Percentiles rank a stretch among this genome's conserved stretches.
Evolutionary conservation across 2,329 filamentous ascomycete genomes (phyloP).

Genomic region (Neopestalotiopsis sp.): DNA sequence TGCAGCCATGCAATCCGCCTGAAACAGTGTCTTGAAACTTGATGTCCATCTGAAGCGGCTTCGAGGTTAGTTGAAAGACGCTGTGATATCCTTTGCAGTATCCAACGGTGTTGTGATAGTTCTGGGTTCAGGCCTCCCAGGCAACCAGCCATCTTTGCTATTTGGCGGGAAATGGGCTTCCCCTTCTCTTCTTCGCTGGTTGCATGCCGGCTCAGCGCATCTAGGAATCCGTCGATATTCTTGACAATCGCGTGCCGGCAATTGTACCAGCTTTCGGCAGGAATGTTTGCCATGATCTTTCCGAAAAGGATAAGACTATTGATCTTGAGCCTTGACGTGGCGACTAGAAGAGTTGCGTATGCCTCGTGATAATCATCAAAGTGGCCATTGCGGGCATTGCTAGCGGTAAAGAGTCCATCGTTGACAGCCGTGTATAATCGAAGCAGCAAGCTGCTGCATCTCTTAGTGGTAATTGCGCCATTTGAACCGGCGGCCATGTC

Average conservation of each 20-base stretch:
- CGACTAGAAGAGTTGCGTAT: constrained; percentile 30
- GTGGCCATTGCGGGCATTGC: neutral
- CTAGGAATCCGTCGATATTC: constrained; percentile 26
- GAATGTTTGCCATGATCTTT: constrained; percentile 29
- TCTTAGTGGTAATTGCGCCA: neutral
- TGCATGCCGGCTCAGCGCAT: constrained; percentile 20
- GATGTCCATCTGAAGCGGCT: neutral
- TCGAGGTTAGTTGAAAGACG: constrained; percentile 19
- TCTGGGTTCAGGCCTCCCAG: constrained; percentile 25
- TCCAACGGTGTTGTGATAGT: constrained; percentile 22
- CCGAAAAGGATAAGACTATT: constrained; percentile 33
- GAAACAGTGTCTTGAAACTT: constrained; percentile 15
- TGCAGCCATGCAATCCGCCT: constrained; percentile 33
- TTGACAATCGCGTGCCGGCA: constrained; percentile 14
- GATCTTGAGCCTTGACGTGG: constrained; percentile 27
- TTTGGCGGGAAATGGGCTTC: constrained; percentile 26
- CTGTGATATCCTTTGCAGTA: constrained; percentile 29
- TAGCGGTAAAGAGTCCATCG: neutral
- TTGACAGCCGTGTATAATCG: constrained; percentile 10
- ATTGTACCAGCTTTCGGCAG: constrained; percentile 16
- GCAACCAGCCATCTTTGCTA: constrained; percentile 29
- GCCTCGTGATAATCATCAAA: constrained; percentile 5
- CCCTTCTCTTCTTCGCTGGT: neutral
- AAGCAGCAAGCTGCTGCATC: neutral
- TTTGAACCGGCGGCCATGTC: neutral